phyloP scores from a whole-genome alignment of 2,329 filamentous ascomycete genomes.

The Trichophyton mentagrophytes region DNA sequence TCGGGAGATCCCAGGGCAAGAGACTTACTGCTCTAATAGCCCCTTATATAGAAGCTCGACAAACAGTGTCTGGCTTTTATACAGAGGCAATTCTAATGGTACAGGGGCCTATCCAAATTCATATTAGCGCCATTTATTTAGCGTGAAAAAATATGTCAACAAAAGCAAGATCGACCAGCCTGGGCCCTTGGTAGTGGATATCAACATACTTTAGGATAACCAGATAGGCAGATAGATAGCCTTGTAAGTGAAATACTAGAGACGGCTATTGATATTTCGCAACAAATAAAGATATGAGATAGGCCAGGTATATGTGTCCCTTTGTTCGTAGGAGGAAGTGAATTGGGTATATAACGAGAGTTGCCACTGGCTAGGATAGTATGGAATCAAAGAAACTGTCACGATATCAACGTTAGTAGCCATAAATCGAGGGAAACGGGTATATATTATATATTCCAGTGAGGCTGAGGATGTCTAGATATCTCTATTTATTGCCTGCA shows the following conservation, averaged over 20 bases:
- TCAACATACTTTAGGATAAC: background rate
- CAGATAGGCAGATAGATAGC: background rate
- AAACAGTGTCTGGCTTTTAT: background rate
- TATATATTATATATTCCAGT: background rate
- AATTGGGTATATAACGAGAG: background rate
- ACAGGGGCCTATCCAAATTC: background rate
- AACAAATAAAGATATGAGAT: background rate
- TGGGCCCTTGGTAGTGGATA: background rate
- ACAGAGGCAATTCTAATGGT: background rate
- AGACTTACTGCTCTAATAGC: background rate
- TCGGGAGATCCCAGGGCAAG: background rate
- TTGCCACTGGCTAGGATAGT: background rate
- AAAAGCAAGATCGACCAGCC: background rate
- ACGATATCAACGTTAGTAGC: background rate
- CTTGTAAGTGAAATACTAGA: background rate
- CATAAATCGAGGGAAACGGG: background rate
- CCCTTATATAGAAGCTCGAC: background rate
- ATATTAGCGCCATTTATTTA: background rate
- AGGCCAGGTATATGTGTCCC: background rate
- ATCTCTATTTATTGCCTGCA: background rate
- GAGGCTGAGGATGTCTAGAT: background rate
- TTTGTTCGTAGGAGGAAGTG: background rate
- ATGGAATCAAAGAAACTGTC: background rate
- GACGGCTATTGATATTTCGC: background rate
- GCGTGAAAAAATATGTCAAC: conserved; percentile 1